Percentiles rank a stretch among this genome's conserved stretches.
Conservation (phyloP, 106 monocot species). For the Posidonia australis region DNA sequence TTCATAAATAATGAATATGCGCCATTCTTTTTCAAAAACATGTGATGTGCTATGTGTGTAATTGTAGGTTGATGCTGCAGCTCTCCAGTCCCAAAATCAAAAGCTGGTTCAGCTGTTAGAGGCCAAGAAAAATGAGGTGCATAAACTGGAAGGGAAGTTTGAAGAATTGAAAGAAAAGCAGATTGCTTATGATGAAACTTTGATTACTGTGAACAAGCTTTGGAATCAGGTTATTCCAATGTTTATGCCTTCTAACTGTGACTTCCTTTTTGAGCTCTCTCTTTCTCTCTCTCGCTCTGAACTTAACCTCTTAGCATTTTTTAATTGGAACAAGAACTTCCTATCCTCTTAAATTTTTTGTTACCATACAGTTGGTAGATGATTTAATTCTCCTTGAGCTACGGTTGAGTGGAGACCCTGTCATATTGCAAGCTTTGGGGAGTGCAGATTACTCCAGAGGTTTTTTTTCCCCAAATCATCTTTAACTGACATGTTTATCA, state of each 20-base stretch:
- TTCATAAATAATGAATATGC: not conserved
- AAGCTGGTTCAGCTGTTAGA: constrained; percentile 84
- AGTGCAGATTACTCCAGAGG: constrained; percentile 46
- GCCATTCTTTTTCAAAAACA: not conserved
- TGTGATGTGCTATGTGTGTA: not conserved
- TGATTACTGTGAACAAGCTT: constrained; percentile 70
- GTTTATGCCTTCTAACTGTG: not conserved
- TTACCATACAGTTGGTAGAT: constrained; percentile 43
- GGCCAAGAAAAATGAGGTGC: constrained; percentile 67
- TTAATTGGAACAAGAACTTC: not conserved
- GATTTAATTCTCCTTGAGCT: constrained; percentile 59
- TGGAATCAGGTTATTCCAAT: constrained; percentile 77
- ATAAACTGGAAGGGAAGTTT: constrained; percentile 53
- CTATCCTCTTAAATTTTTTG: not conserved
- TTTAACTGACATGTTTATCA: constrained; percentile 2
- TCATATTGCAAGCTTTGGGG: constrained; percentile 40
- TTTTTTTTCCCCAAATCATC: constrained; percentile 13
- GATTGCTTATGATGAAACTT: constrained; percentile 49
- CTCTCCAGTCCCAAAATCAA: constrained; percentile 87
- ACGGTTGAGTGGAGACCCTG: constrained; percentile 45
- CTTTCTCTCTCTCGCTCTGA: too few species aligned
- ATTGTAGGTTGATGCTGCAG: constrained; percentile 70
- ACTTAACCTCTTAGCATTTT: not conserved
- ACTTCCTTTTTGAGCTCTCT: not conserved
- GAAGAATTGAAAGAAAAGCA: constrained; percentile 63